A percentile compares a stretch with the other conserved stretches of the same genome.
phyloP scores from a whole-genome alignment of 2,329 filamentous ascomycete genomes.

The Colletotrichum higginsianum region DNA sequence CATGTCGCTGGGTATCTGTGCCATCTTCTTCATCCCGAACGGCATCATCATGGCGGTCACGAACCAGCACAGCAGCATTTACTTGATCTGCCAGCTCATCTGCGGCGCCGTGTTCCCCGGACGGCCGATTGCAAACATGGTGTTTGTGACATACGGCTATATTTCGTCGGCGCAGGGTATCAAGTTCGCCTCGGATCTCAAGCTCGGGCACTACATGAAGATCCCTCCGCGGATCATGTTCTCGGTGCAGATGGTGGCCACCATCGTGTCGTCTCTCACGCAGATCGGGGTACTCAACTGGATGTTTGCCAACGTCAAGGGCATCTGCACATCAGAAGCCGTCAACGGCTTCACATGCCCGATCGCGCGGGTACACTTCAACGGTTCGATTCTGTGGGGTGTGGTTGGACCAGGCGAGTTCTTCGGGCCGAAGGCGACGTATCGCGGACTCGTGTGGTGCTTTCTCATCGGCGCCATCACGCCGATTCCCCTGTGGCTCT shows the following conservation, averaged over 20 bases:
- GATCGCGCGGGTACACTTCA: slow-evolving; percentile 90
- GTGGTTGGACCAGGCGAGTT: slow-evolving; percentile 87
- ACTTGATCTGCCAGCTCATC: slow-evolving; percentile 88
- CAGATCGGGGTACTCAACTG: slow-evolving; percentile 90
- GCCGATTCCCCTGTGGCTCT: slow-evolving; percentile 81
- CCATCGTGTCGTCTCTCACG: slow-evolving; percentile 82
- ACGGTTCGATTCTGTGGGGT: slow-evolving; percentile 91
- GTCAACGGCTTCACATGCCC: slow-evolving; percentile 91
- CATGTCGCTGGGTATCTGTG: slow-evolving; percentile 83
- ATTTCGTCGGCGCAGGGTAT: slow-evolving; percentile 91
- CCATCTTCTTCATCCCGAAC: slow-evolving; percentile 88
- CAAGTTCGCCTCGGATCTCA: slow-evolving; percentile 90
- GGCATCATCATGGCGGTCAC: slow-evolving; percentile 95
- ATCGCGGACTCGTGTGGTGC: slow-evolving; percentile 84
- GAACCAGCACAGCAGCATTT: slow-evolving; percentile 89
- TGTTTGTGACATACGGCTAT: slow-evolving; percentile 92
- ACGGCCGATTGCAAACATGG: slow-evolving; percentile 91
- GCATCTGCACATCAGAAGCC: slow-evolving; percentile 84
- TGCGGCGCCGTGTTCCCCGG: slow-evolving; percentile 88
- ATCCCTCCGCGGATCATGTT: slow-evolving; percentile 86
- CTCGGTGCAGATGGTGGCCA: slow-evolving; percentile 82
- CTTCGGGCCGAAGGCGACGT: slow-evolving; percentile 83
- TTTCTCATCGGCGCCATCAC: slow-evolving; percentile 84
- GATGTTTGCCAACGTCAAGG: slow-evolving; percentile 86
- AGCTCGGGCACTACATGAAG: slow-evolving; percentile 91